These are phyloP conservation scores for Schizophyllum amplum DNA, from an alignment of 1,284 basidiomycete genomes.

Conservation along the genomic window DNA sequence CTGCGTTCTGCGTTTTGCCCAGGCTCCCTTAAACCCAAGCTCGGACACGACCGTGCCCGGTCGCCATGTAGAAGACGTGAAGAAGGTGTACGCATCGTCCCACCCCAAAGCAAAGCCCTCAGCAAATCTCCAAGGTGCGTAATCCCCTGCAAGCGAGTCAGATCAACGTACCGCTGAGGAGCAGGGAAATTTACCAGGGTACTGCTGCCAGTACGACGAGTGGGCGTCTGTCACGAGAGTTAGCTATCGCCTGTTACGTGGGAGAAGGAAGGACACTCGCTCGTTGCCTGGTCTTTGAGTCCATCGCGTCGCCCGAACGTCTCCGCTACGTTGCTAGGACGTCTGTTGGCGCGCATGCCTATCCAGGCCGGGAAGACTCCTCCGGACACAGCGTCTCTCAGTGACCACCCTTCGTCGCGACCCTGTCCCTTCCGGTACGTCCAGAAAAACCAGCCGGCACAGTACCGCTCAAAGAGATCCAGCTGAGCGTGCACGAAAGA, in stretches of 20 bases:
- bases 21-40: slow-evolving; percentile 55
- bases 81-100: slow-evolving; percentile 61
- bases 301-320: slow-evolving; percentile 24
- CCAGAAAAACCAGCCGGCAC: slow-evolving; percentile 85
- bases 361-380: slow-evolving; percentile 50
- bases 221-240: slow-evolving; percentile 35
- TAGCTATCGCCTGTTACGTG: slow-evolving; percentile 1
- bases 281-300: slow-evolving; percentile 26
- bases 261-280: slow-evolving; percentile 22
- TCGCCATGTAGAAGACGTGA: slow-evolving; percentile 17
- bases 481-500: slow-evolving; percentile 63
- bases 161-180: no score
- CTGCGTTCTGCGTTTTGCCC: slow-evolving; percentile 40
- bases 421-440: slow-evolving; percentile 71
- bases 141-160: slow-evolving; percentile 21
- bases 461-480: slow-evolving; percentile 54
- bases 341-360: slow-evolving; percentile 19
- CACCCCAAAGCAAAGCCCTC: slow-evolving; percentile 64
- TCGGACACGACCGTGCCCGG: slow-evolving; percentile 29
- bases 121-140: slow-evolving; percentile 62
- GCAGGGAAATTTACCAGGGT: no score
- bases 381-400: slow-evolving; percentile 58
- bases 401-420: slow-evolving; percentile 74
- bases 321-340: slow-evolving; percentile 19
- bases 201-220: slow-evolving; percentile 48